These are phyloP conservation scores for Boletus semigastroideus DNA, from an alignment of 1,284 basidiomycete genomes.

Conservation along the genomic window DNA sequence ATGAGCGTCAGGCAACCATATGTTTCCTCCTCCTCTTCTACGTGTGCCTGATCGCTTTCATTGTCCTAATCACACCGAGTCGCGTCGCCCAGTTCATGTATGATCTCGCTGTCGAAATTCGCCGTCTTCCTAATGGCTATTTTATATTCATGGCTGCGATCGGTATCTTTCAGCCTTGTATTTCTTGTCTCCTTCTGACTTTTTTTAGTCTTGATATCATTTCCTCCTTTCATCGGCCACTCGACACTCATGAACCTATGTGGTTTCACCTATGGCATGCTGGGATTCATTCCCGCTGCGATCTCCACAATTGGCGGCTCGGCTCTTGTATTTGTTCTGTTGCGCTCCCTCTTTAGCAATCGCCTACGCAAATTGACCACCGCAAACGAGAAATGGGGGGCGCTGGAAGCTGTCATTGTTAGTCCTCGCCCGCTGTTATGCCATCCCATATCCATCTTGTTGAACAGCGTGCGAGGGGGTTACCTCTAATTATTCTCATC, in stretches of 20 bases:
- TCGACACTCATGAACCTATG: conserved; percentile 64
- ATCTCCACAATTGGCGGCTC: conserved; percentile 67
- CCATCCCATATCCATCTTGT: conserved; percentile 1
- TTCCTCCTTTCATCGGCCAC: conserved; percentile 80
- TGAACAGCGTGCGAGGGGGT: conserved; percentile 61
- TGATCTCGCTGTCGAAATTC: conserved; percentile 62
- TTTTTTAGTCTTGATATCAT: conserved; percentile 58
- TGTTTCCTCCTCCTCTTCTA: conserved; percentile 28
- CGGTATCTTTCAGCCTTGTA: conserved; percentile 36
- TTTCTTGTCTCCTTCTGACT: conserved; percentile 9
- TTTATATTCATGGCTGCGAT: conserved; percentile 52
- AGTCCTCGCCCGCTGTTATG: conserved; percentile 27
- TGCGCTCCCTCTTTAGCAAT: conserved; percentile 60
- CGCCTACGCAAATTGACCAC: conserved; percentile 57
- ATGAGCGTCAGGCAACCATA: conserved; percentile 25
- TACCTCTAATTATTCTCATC: conserved; percentile 77
- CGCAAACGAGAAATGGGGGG: conserved; percentile 70
- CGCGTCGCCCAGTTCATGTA: conserved; percentile 71
- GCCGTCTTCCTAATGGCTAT: conserved; percentile 61
- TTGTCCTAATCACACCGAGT: conserved; percentile 59
- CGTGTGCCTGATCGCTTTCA: conserved; percentile 28
- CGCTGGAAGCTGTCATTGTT: conserved; percentile 74
- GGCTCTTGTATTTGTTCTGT: conserved; percentile 57
- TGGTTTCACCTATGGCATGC: conserved; percentile 81
- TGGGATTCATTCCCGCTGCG: conserved; percentile 66